These are phyloP conservation scores for Cladophialophora psammophila DNA, from an alignment of 2,329 filamentous ascomycete genomes.

Conservation along the genomic window DNA sequence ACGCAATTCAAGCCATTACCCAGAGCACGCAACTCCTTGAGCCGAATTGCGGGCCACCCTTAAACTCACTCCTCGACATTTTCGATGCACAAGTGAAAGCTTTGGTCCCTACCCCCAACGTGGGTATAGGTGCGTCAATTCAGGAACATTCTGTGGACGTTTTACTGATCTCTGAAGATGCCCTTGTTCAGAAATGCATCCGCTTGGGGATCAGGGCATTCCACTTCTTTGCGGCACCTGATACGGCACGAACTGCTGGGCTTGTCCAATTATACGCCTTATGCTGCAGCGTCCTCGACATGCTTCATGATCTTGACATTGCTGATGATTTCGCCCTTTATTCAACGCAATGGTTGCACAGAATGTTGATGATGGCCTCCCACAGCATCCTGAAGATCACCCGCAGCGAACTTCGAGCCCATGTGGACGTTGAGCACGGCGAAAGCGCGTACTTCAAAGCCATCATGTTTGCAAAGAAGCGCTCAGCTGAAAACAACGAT, in stretches of 20 bases:
- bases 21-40: constrained; percentile 13
- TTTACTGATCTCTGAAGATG: constrained; percentile 16
- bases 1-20: constrained; percentile 21
- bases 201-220: constrained; percentile 20
- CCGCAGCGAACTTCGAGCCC: constrained; percentile 7
- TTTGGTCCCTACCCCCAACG: constrained; percentile 9
- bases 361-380: constrained; percentile 14
- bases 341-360: constrained; percentile 11
- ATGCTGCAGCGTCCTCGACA: constrained; percentile 19
- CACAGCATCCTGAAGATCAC: constrained; percentile 15
- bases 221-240: constrained; percentile 23
- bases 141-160: background rate
- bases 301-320: constrained; percentile 19
- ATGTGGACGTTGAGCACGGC: constrained; percentile 16
- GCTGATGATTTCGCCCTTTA: constrained; percentile 8
- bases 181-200: constrained; percentile 21
- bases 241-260: constrained; percentile 5
- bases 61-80: constrained; percentile 27
- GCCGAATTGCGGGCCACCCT: constrained; percentile 2
- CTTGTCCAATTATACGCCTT: constrained; percentile 16
- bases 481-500: constrained; percentile 17
- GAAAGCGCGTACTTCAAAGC: constrained; percentile 19
- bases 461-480: constrained; percentile 16
- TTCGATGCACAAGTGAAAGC: constrained; percentile 24
- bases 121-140: constrained; percentile 9